A percentile compares a stretch with the other conserved stretches of the same genome.
Conservation (phyloP, 345 rosid genomes). For the Angophora floribunda region DNA sequence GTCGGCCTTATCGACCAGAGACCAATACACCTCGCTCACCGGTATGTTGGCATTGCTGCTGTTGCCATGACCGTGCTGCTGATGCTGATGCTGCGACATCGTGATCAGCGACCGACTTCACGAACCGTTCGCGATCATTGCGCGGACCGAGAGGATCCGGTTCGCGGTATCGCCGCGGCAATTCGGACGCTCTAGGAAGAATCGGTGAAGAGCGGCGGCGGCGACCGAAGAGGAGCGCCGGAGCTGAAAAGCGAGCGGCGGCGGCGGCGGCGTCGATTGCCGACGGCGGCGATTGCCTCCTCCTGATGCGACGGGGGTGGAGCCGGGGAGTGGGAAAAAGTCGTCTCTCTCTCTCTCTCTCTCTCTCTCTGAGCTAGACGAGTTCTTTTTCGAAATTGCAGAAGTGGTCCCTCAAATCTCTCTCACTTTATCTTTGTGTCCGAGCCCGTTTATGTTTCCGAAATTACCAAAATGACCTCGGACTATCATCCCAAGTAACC, state of each 20-base stretch:
- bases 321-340: background rate
- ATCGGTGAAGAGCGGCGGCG: background rate
- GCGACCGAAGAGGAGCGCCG: background rate
- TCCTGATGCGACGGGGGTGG: background rate
- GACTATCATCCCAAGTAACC: background rate
- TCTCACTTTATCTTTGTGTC: background rate
- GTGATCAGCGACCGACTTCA: background rate
- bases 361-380: background rate
- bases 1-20: slow-evolving; percentile 92
- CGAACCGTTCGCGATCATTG: background rate
- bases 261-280: background rate
- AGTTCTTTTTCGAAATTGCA: background rate
- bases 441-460: too few species aligned
- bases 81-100: slow-evolving; percentile 5
- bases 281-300: background rate
- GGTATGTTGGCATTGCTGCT: slow-evolving; percentile 30
- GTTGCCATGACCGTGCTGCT: slow-evolving; percentile 22
- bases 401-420: background rate
- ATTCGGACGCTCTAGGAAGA: background rate
- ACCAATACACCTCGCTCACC: slow-evolving; percentile 84
- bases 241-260: background rate
- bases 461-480: background rate
- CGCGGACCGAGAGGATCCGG: background rate
- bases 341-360: background rate
- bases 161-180: background rate